Evolutionary conservation across 306 rosid species (phyloP).

Genomic region (Pterocarpus santalinus): DNA sequence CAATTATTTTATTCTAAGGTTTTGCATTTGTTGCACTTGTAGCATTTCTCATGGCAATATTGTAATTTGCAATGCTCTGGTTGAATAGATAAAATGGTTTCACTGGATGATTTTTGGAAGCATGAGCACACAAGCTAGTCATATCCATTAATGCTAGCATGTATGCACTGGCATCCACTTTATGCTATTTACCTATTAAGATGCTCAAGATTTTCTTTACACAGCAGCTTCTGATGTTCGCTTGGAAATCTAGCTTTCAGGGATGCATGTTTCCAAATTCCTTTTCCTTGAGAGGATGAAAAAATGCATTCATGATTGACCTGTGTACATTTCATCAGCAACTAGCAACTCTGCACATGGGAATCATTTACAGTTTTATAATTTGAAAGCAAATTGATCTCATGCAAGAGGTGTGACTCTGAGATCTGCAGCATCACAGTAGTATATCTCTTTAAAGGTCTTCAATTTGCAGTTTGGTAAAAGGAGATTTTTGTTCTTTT

Average conservation of each 20-base stretch:
- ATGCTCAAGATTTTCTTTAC: not conserved
- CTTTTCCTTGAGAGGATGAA: constrained; percentile 32
- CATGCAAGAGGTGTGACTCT: constrained; percentile 16
- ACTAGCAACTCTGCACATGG: constrained; percentile 2
- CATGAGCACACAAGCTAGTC: constrained; percentile 11
- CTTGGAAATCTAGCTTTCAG: constrained; percentile 27
- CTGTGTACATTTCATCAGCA: constrained; percentile 1
- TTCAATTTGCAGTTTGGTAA: constrained; percentile 66
- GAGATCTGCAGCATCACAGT: constrained; percentile 34
- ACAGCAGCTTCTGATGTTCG: not conserved
- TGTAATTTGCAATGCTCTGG: too few species aligned
- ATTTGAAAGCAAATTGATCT: constrained; percentile 25
- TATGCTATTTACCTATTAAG: not conserved
- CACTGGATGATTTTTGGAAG: constrained; percentile 42
- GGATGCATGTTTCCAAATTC: constrained; percentile 18
- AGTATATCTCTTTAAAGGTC: constrained; percentile 40
- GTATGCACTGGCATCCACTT: constrained; percentile 23
- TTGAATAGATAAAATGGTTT: too few species aligned
- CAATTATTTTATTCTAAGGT: too few species aligned
- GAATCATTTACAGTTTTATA: constrained; percentile 33
- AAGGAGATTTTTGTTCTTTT: constrained; percentile 44
- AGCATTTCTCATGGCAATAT: too few species aligned
- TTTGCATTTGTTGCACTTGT: too few species aligned
- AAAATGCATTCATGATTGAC: not conserved
- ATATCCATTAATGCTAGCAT: not conserved